Conservation (phyloP, 176 grass and related monocot species). For the Juncus effusus region DNA sequence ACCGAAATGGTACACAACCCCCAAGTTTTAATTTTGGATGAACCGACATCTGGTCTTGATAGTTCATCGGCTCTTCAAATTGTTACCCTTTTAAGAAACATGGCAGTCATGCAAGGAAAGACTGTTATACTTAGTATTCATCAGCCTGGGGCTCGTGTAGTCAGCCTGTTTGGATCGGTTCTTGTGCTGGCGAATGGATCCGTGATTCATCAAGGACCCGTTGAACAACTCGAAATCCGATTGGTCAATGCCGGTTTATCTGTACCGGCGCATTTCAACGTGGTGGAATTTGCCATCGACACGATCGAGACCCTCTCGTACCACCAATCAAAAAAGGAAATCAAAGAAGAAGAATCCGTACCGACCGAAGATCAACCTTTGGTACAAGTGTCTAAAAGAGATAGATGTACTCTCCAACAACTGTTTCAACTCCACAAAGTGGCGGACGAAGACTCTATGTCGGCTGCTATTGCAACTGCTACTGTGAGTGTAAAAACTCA, state of each 20-base stretch:
- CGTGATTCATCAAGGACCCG: slow-evolving; percentile 56
- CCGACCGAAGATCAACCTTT: neutral
- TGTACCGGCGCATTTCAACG: slow-evolving; percentile 47
- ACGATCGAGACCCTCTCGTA: slow-evolving; percentile 45
- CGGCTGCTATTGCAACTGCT: neutral
- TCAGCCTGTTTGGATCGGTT: slow-evolving; percentile 57
- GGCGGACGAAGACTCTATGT: slow-evolving; percentile 38
- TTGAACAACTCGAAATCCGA: slow-evolving; percentile 38
- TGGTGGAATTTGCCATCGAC: slow-evolving; percentile 67
- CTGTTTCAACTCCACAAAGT: slow-evolving; percentile 67
- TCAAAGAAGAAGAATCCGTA: slow-evolving; percentile 10
- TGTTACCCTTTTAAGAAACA: slow-evolving; percentile 41
- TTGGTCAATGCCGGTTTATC: slow-evolving; percentile 36
- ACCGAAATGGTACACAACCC: slow-evolving; percentile 62
- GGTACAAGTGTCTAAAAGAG: slow-evolving; percentile 22
- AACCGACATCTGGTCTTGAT: slow-evolving; percentile 77
- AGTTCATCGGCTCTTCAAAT: slow-evolving; percentile 68
- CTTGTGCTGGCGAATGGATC: slow-evolving; percentile 57
- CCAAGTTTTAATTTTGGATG: slow-evolving; percentile 58
- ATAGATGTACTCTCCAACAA: slow-evolving; percentile 66
- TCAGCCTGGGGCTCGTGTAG: slow-evolving; percentile 58
- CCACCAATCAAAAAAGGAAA: slow-evolving; percentile 20
- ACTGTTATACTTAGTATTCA: slow-evolving; percentile 77
- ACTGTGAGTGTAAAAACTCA: neutral
- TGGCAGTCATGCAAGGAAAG: slow-evolving; percentile 44